These are phyloP conservation scores for Alternaria viburni DNA, from an alignment of 2,329 filamentous ascomycete genomes.

Conservation along the genomic window DNA sequence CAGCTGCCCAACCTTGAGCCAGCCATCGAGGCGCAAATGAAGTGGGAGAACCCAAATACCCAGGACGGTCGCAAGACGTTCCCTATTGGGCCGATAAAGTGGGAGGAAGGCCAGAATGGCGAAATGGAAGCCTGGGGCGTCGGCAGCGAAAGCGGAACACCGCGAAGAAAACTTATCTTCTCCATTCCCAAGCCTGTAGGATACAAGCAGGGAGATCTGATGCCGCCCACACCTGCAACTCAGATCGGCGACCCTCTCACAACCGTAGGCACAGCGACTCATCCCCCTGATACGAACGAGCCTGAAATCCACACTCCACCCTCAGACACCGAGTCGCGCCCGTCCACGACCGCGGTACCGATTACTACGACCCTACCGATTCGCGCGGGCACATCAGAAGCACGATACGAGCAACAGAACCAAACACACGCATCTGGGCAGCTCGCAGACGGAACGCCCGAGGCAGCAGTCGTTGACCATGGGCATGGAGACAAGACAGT, in stretches of 20 bases:
- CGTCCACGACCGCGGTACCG: conserved; percentile 17
- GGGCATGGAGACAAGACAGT: conserved; percentile 53
- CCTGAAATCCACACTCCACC: conserved; percentile 29
- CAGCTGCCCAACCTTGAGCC: conserved; percentile 75
- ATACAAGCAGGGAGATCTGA: conserved; percentile 31
- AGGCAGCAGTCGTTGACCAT: conserved; percentile 48
- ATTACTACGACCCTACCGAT: conserved; percentile 32
- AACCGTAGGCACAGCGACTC: conserved; percentile 46
- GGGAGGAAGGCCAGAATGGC: conserved; percentile 52
- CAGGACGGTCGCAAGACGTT: conserved; percentile 50
- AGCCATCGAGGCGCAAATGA: conserved; percentile 49
- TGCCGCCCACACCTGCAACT: conserved; percentile 34
- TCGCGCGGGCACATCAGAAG: conserved; percentile 51
- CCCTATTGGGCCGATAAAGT: conserved; percentile 56
- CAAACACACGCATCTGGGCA: conserved; percentile 54
- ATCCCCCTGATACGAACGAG: conserved; percentile 38
- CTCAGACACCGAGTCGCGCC: conserved; percentile 26
- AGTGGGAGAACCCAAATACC: conserved; percentile 48
- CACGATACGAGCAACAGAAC: conserved; percentile 50
- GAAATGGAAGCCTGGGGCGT: conserved; percentile 54
- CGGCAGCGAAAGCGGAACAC: conserved; percentile 52
- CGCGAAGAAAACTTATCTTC: conserved; percentile 49
- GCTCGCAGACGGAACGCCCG: conserved; percentile 52
- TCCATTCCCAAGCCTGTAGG: conserved; percentile 43
- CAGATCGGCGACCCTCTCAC: conserved; percentile 35